Evolutionary conservation across 495 filamentous ascomycete species (phyloP).

Genomic region (Talaromyces ruber): DNA sequence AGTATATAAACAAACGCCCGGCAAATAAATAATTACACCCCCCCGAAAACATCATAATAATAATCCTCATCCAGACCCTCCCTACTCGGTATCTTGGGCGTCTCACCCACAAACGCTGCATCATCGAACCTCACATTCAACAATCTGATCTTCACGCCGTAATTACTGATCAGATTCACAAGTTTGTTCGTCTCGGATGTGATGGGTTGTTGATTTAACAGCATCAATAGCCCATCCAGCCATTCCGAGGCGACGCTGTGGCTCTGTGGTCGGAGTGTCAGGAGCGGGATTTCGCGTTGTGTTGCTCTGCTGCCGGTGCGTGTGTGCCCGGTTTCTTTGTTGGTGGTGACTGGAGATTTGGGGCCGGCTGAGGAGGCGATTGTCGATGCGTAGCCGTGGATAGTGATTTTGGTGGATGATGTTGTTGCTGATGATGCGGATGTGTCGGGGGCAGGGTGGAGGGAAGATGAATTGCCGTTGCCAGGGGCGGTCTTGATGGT

Average conservation of each 20-base stretch:
- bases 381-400: conserved; percentile 57
- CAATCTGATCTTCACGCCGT: conserved; percentile 86
- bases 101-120: conserved; percentile 36
- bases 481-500: conserved; percentile 40
- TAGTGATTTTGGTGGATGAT: conserved; percentile 80
- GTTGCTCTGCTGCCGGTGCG: conserved; percentile 27
- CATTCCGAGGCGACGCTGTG: conserved; percentile 88
- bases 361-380: conserved; percentile 14
- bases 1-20: neutral
- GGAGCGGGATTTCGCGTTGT: conserved; percentile 52
- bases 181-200: conserved; percentile 91
- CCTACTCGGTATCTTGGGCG: conserved; percentile 34
- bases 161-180: conserved; percentile 74
- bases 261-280: conserved; percentile 73
- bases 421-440: conserved; percentile 13
- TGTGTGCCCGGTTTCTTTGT: conserved; percentile 17
- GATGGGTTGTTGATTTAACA: conserved; percentile 90
- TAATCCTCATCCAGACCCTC: conserved; percentile 47
- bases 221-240: conserved; percentile 92
- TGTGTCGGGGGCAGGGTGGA: neutral
- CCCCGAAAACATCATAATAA: conserved; percentile 47
- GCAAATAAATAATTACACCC: conserved; percentile 8
- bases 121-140: conserved; percentile 89
- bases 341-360: conserved; percentile 7
- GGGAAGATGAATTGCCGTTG: neutral